Conservation (phyloP, 768 basidiomycete species). For the Mycena leptocephala region DNA sequence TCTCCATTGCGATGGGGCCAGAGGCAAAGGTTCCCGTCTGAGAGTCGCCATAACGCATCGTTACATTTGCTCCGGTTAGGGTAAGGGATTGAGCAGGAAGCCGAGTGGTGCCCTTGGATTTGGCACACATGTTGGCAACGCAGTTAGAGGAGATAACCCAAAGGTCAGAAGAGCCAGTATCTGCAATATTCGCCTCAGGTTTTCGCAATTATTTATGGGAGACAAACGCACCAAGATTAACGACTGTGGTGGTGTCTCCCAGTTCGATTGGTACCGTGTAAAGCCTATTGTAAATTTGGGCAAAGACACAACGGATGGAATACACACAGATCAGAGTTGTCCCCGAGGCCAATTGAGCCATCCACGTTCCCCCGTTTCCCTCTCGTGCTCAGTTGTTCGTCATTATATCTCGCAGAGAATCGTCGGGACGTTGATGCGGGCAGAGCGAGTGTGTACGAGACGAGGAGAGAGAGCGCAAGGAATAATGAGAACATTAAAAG, state of each 20-base stretch:
- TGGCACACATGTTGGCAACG: conserved; percentile 54
- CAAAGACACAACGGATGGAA: background rate
- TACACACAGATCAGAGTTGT: conserved; percentile 37
- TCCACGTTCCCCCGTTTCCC: conserved; percentile 46
- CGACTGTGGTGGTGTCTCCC: conserved; percentile 56
- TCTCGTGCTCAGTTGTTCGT: conserved; percentile 1
- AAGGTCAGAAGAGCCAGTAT: conserved; percentile 82
- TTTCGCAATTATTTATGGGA: background rate
- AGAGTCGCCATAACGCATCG: conserved; percentile 78
- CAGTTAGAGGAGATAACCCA: conserved; percentile 77
- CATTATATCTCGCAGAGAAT: conserved; percentile 38
- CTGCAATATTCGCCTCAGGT: conserved; percentile 56
- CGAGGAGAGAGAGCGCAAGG: conserved; percentile 35
- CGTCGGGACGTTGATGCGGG: conserved; percentile 43
- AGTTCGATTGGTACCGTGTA: conserved; percentile 66
- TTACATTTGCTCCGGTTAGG: conserved; percentile 55
- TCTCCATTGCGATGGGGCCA: conserved; percentile 70
- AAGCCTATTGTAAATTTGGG: conserved; percentile 23
- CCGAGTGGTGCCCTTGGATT: conserved; percentile 51
- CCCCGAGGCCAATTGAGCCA: conserved; percentile 54
- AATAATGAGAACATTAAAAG: conserved; percentile 38
- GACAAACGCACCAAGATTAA: conserved; percentile 65
- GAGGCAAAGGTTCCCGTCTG: conserved; percentile 73
- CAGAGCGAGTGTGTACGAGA: conserved; percentile 34
- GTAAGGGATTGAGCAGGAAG: conserved; percentile 61